A percentile compares a stretch with the other conserved stretches of the same genome.
Conservation (phyloP, 2,329 filamentous ascomycete genomes). For the Epichloe sibirici region DNA sequence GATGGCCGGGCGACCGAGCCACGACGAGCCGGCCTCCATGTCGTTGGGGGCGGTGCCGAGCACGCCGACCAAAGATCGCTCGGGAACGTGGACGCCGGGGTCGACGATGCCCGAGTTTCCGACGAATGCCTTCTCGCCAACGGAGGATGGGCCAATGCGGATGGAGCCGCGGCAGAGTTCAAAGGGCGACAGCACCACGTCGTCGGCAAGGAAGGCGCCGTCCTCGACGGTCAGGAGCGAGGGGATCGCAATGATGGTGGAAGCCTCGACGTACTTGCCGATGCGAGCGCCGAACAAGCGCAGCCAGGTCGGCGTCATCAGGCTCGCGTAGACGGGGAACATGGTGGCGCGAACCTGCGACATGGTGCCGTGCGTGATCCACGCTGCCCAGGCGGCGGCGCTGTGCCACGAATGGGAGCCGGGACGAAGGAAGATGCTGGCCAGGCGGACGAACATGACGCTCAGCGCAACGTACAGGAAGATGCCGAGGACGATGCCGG, state of each 20-base stretch:
- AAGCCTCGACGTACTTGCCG: slow-evolving; percentile 10
- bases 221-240: slow-evolving; percentile 11
- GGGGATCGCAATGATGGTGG: slow-evolving; percentile 10
- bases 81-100: slow-evolving; percentile 7
- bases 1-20: slow-evolving; percentile 13
- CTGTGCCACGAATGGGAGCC: slow-evolving; percentile 12
- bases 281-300: slow-evolving; percentile 9
- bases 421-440: slow-evolving; percentile 7
- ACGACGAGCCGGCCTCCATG: slow-evolving; percentile 11
- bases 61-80: slow-evolving; percentile 9
- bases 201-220: slow-evolving; percentile 12
- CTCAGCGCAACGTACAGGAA: slow-evolving; percentile 1
- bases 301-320: slow-evolving; percentile 11
- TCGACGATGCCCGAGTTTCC: slow-evolving; percentile 13
- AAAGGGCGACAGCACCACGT: slow-evolving; percentile 10
- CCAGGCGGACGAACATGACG: slow-evolving; percentile 5
- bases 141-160: slow-evolving; percentile 6
- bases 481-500: slow-evolving; percentile 7
- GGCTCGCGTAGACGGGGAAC: slow-evolving; percentile 12
- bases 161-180: slow-evolving; percentile 8
- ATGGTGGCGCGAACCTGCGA: slow-evolving; percentile 5
- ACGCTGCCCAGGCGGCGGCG: slow-evolving; percentile 10
- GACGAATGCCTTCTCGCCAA: slow-evolving; percentile 10
- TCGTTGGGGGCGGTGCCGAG: slow-evolving; percentile 9
- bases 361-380: slow-evolving; percentile 10